Conservation (phyloP, 2,329 filamentous ascomycete species). For the Dactylellina cionopaga region DNA sequence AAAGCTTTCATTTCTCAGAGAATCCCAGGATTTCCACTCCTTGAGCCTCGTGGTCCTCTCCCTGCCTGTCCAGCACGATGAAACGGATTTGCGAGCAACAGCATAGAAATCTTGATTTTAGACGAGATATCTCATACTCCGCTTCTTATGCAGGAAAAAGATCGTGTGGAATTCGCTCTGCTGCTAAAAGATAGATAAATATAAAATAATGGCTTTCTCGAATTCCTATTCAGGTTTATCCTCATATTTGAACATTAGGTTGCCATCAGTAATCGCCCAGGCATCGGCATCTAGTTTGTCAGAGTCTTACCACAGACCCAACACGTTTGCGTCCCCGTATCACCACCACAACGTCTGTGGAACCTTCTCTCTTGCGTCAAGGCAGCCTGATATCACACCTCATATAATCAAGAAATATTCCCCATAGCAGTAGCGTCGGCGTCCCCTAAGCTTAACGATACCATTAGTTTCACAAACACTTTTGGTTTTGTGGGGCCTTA, state of each 20-base stretch:
- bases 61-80: no score
- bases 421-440: no score
- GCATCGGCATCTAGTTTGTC: background rate
- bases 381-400: background rate
- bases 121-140: no score
- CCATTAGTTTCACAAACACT: background rate
- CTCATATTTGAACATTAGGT: background rate
- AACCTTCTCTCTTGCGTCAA: background rate
- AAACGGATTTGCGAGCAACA: background rate
- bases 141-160: no score
- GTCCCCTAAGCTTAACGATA: background rate
- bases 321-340: background rate
- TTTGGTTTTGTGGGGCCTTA: background rate
- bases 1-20: background rate
- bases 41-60: background rate
- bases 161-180: no score
- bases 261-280: slow-evolving; percentile 1
- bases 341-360: background rate
- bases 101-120: background rate
- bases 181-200: no score
- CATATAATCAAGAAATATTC: background rate
- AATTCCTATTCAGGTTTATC: background rate
- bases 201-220: background rate
- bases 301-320: background rate
- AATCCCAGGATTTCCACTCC: background rate